Evolutionary conservation across 2,329 filamentous ascomycete genomes (phyloP), one percentile per base, ranked within the genome.

Genomic region (Colletotrichum paranaense): DNA sequence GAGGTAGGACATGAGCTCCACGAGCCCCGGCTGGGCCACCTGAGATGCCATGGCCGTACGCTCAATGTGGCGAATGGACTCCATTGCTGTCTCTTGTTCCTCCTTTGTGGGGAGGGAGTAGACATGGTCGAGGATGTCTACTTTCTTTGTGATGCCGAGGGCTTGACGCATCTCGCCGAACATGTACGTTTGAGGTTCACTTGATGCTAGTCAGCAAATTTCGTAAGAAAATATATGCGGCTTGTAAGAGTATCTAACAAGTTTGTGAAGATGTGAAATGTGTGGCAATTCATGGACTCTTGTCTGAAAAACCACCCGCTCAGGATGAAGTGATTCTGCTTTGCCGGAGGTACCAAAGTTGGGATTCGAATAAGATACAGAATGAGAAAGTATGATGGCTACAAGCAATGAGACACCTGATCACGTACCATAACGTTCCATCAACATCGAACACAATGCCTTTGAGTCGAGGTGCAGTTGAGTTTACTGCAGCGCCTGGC

Each of bases 151-250:
- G 77, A 98, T 98, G 62, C 86, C 87, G 19, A 98, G 89, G 8
- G 91, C 92, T 16, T 85, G 80, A 76, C 92, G 92, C 96, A 99
- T 98, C 80, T 97, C 89, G 24, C 84, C 82, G 84, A 98, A 98
- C 96, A 98, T 99, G 88, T 98, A 94, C 77, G 93, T 97, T 83
- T 98, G 96, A 0, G 96, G 96, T 71, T 95, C 86, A 81, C 95
- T 97, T 75, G 14, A 56, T 2, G 0, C 38, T 28, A n/a, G 24
- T 73, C 16, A 73, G 71, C 22, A 49, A 42, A 8, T 26, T 3
- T n/a, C n/a, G 24, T 24, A 55, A 57, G 12, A 19, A 56, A 26
- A 30, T 46, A 53, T 30, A 56, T 60, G 5, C 12, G 46, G 12
- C 26, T 5, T 53, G 28, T 3, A 38, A 24, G 62, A 35, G 55